These are phyloP conservation scores for Lentinula raphanica DNA, from an alignment of 768 basidiomycete species.

Conservation along the genomic window DNA sequence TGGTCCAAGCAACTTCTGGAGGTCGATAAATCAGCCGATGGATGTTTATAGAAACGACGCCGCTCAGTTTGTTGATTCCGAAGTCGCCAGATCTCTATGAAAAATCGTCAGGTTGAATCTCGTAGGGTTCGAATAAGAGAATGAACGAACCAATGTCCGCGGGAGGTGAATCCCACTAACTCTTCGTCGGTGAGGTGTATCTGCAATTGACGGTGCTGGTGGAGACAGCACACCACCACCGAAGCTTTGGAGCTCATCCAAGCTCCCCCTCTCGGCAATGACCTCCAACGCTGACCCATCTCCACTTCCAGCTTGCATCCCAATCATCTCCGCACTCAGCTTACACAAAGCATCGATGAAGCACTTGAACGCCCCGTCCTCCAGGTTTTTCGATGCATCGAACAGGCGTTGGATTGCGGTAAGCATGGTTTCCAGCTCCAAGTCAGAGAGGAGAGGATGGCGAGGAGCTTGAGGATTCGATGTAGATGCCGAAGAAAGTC, in stretches of 20 bases:
- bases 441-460: conserved; percentile 64
- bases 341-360: conserved; percentile 78
- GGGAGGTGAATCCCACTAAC: conserved; percentile 88
- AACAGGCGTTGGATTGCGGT: conserved; percentile 77
- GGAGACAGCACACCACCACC: conserved; percentile 30
- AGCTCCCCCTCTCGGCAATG: conserved; percentile 25
- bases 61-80: conserved; percentile 82
- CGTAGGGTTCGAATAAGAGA: not conserved
- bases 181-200: conserved; percentile 49
- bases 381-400: conserved; percentile 78
- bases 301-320: conserved; percentile 61
- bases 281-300: conserved; percentile 21
- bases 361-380: conserved; percentile 74
- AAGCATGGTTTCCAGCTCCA: conserved; percentile 73
- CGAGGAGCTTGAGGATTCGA: conserved; percentile 23
- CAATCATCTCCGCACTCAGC: conserved; percentile 89
- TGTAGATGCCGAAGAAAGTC: not conserved
- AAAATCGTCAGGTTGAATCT: not conserved
- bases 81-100: conserved; percentile 84
- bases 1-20: conserved; percentile 80
- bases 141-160: conserved; percentile 58
- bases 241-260: conserved; percentile 26
- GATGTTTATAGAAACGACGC: conserved; percentile 77
- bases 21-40: conserved; percentile 82
- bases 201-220: conserved; percentile 34